These are phyloP conservation scores for Populus ilicifolia DNA, from an alignment of 345 rosid genomes.

Conservation along the genomic window DNA sequence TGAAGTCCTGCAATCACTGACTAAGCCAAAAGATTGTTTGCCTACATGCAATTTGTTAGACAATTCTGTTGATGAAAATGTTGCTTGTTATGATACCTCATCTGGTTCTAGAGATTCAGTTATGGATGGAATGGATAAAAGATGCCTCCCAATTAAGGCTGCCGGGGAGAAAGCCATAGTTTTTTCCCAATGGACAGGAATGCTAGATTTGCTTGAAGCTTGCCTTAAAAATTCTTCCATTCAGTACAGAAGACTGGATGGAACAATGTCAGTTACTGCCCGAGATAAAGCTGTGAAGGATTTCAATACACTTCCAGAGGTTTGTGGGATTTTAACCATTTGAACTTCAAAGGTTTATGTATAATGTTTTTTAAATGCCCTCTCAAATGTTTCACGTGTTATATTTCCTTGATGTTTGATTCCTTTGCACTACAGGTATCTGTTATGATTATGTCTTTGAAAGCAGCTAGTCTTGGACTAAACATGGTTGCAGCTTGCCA, in stretches of 20 bases:
- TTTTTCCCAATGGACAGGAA: slow-evolving; percentile 95
- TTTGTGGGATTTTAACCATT: slow-evolving; percentile 23
- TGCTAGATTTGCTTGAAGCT: slow-evolving; percentile 88
- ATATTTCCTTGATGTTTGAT: background rate
- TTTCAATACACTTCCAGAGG: slow-evolving; percentile 91
- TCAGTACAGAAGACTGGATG: slow-evolving; percentile 93
- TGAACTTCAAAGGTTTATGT: background rate
- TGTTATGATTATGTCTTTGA: slow-evolving; percentile 93
- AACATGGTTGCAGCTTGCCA: slow-evolving; percentile 97
- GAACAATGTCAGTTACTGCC: slow-evolving; percentile 91
- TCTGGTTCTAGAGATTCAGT: slow-evolving; percentile 13
- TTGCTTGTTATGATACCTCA: slow-evolving; percentile 25
- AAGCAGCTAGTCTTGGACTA: slow-evolving; percentile 97
- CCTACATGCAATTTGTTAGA: slow-evolving; percentile 13
- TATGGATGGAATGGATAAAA: slow-evolving; percentile 20
- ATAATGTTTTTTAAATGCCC: background rate
- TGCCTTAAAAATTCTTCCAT: slow-evolving; percentile 62
- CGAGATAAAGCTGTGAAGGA: slow-evolving; percentile 97
- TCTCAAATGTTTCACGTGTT: background rate
- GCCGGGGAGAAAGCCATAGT: slow-evolving; percentile 83
- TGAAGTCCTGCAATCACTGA: slow-evolving; percentile 64
- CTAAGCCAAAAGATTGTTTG: slow-evolving; percentile 36
- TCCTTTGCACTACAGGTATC: slow-evolving; percentile 47
- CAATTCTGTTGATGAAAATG: slow-evolving; percentile 25
- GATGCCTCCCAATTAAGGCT: slow-evolving; percentile 31